phyloP scores from a whole-genome alignment of 371 early-diverging fungal species.

The Mortierella sp. region DNA sequence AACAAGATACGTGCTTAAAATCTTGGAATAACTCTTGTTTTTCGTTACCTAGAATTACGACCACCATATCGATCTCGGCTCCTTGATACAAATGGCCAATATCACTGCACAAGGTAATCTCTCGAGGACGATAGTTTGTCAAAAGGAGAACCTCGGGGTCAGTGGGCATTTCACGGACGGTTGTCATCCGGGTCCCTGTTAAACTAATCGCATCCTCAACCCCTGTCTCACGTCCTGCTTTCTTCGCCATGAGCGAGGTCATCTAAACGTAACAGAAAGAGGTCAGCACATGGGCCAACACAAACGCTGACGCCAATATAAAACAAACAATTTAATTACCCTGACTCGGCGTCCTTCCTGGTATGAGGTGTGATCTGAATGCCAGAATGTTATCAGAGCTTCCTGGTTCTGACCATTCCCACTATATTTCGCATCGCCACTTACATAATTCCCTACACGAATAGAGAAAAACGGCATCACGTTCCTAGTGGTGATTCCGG shows the following conservation, averaged over 20 bases:
- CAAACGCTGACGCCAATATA: not conserved
- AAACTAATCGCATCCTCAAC: constrained; percentile 50
- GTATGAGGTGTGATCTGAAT: constrained; percentile 56
- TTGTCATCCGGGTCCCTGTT: constrained; percentile 59
- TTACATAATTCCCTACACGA: constrained; percentile 23
- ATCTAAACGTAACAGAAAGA: constrained; percentile 39
- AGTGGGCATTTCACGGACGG: constrained; percentile 57
- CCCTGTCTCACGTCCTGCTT: constrained; percentile 46
- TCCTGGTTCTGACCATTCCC: constrained; percentile 21
- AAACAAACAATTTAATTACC: constrained; percentile 43
- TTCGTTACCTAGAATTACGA: constrained; percentile 66
- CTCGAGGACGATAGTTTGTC: constrained; percentile 63
- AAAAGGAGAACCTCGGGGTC: constrained; percentile 25
- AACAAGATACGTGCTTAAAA: too few relatives aligned
- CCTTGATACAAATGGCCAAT: constrained; percentile 41
- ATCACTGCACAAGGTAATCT: constrained; percentile 54
- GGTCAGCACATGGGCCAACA: not conserved
- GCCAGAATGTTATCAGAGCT: constrained; percentile 68
- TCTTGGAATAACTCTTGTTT: too few relatives aligned
- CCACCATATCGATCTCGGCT: constrained; percentile 70
- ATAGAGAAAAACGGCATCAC: constrained; percentile 23
- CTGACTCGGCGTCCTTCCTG: constrained; percentile 69
- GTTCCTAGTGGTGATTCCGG: constrained; percentile 19
- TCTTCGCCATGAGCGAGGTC: constrained; percentile 59
- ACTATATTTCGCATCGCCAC: constrained; percentile 46